These are phyloP conservation scores for Passalora sequoiae DNA, from an alignment of 2,329 filamentous ascomycete species.

Conservation along the genomic window DNA sequence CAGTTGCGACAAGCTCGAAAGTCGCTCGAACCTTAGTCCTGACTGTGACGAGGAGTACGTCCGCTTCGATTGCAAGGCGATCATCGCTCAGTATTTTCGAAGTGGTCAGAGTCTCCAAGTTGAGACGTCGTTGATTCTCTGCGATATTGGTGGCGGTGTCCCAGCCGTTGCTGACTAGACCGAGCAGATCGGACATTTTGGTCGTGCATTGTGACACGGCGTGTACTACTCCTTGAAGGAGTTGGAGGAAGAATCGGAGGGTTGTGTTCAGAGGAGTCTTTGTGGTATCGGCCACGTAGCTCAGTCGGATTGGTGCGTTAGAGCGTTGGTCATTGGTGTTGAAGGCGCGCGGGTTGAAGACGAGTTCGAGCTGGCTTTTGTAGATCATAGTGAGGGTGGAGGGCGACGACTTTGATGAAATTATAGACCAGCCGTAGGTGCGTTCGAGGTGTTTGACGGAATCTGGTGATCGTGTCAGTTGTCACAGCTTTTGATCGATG, in stretches of 20 bases:
- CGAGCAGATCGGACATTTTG: conserved; percentile 54
- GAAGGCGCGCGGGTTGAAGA: conserved; percentile 64
- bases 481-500: not conserved
- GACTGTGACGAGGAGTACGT: conserved; percentile 59
- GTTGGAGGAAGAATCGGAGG: conserved; percentile 69
- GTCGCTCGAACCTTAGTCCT: conserved; percentile 63
- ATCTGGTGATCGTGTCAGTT: conserved; percentile 48
- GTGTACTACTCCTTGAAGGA: conserved; percentile 63
- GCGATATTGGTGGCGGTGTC: conserved; percentile 56
- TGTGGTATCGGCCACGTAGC: conserved; percentile 59
- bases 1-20: conserved; percentile 49
- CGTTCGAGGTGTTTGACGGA: conserved; percentile 62
- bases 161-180: conserved; percentile 60
- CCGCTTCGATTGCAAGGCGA: conserved; percentile 56
- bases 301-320: conserved; percentile 60
- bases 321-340: conserved; percentile 21
- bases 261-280: conserved; percentile 56
- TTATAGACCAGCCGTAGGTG: conserved; percentile 66
- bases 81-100: conserved; percentile 61
- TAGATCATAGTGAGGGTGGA: conserved; percentile 69
- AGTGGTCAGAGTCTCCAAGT: conserved; percentile 59
- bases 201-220: conserved; percentile 56
- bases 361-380: conserved; percentile 64
- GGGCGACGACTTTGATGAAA: conserved; percentile 52
- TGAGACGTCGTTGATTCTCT: conserved; percentile 57